Percentiles rank a stretch among this genome's conserved stretches.
These are phyloP conservation scores for Cladosporium sp. DNA, from an alignment of 2,329 filamentous ascomycete species.

Conservation along the genomic window DNA sequence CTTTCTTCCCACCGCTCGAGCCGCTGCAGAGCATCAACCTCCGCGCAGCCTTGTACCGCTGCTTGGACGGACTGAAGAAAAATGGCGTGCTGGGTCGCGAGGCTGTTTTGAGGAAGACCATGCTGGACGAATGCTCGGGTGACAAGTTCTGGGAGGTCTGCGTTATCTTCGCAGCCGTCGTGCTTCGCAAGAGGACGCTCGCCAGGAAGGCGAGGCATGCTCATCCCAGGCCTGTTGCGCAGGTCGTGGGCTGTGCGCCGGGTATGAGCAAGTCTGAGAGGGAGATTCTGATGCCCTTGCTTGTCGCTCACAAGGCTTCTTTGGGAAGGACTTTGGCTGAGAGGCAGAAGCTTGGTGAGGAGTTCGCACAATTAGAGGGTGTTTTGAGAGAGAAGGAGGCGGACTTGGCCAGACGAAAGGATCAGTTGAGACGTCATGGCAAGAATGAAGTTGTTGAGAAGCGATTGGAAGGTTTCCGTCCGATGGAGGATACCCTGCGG, in stretches of 20 bases:
- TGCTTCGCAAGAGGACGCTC: slow-evolving; percentile 62
- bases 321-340: slow-evolving; percentile 56
- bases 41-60: slow-evolving; percentile 75
- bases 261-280: slow-evolving; percentile 30
- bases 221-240: slow-evolving; percentile 38
- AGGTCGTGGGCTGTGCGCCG: slow-evolving; percentile 47
- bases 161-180: slow-evolving; percentile 75
- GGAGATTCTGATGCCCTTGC: slow-evolving; percentile 56
- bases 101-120: slow-evolving; percentile 79
- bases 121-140: slow-evolving; percentile 94
- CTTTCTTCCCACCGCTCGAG: slow-evolving; percentile 87
- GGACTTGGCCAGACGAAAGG: slow-evolving; percentile 48
- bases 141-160: slow-evolving; percentile 86
- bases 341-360: slow-evolving; percentile 56
- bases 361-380: slow-evolving; percentile 61
- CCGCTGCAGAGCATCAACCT: slow-evolving; percentile 89
- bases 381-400: slow-evolving; percentile 38
- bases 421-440: not conserved
- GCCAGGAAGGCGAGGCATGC: slow-evolving; percentile 43
- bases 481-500: slow-evolving; percentile 56
- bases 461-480: slow-evolving; percentile 24
- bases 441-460: slow-evolving; percentile 17
- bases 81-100: slow-evolving; percentile 77
- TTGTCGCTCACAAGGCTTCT: slow-evolving; percentile 68
- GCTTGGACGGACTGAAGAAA: slow-evolving; percentile 82